A percentile compares a stretch with the other conserved stretches of the same genome.
Conservation (phyloP, 1,284 basidiomycete genomes). For the Paramarasmius palmivorus region DNA sequence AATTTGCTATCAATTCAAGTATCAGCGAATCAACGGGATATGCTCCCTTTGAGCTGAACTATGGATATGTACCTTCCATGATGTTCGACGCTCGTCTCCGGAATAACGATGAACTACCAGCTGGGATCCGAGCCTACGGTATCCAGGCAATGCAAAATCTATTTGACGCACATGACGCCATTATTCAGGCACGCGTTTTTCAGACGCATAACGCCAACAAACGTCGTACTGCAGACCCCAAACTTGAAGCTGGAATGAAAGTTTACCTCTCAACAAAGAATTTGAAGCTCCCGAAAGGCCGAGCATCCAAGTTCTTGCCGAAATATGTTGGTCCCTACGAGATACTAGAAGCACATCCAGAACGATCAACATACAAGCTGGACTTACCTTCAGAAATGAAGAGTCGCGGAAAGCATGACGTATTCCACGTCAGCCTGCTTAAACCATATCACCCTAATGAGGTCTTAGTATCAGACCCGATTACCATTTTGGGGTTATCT, state of each 20-base stretch:
- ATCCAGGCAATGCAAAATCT: constrained; percentile 13
- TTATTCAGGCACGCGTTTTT: constrained; percentile 25
- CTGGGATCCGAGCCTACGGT: background rate
- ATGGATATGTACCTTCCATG: constrained; percentile 19
- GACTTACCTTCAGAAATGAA: constrained; percentile 26
- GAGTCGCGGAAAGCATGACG: constrained; percentile 20
- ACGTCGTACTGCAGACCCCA: constrained; percentile 2
- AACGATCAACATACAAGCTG: constrained; percentile 25
- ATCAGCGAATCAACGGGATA: constrained; percentile 30
- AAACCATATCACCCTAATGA: constrained; percentile 1
- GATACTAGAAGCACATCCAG: constrained; percentile 20
- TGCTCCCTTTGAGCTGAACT: too few relatives aligned
- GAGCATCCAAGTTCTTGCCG: constrained; percentile 27
- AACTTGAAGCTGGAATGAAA: background rate
- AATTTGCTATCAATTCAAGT: constrained; percentile 18
- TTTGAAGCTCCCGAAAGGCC: constrained; percentile 27
- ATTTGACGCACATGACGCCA: constrained; percentile 27
- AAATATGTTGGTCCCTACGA: constrained; percentile 32
- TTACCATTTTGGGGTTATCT: too few relatives aligned
- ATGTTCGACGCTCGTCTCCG: background rate
- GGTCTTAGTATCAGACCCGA: too few relatives aligned
- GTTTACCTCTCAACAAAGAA: constrained; percentile 28
- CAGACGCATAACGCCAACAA: constrained; percentile 28
- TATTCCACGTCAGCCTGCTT: constrained; percentile 19
- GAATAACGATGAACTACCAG: background rate